Evolutionary conservation across 1,284 basidiomycete species (phyloP).

Genomic region (Boletus mariae): DNA sequence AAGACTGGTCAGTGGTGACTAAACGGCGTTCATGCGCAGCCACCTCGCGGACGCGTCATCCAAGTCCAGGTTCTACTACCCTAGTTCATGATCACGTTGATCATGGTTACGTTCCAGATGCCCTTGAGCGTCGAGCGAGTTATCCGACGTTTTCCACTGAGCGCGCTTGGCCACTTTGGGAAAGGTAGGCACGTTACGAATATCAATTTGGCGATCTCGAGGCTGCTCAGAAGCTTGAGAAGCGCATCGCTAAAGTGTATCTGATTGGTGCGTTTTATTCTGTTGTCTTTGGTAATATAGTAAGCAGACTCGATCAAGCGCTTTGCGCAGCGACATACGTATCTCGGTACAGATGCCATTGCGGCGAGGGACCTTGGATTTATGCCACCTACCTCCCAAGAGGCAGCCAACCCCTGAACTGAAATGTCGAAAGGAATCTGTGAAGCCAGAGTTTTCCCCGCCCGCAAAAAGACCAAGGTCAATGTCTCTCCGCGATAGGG

Average conservation of each 20-base stretch:
- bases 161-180: conserved; percentile 85
- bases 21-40: too few relatives aligned
- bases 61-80: background rate
- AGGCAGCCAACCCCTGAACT: conserved; percentile 34
- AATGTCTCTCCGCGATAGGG: conserved; percentile 51
- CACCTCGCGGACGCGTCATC: too few relatives aligned
- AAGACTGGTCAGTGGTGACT: too few relatives aligned
- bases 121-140: conserved; percentile 93
- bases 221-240: conserved; percentile 85
- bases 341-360: conserved; percentile 85
- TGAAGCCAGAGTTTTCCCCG: conserved; percentile 41
- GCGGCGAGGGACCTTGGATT: conserved; percentile 87
- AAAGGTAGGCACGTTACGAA: conserved; percentile 93
- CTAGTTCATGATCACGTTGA: background rate
- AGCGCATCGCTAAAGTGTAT: conserved; percentile 84
- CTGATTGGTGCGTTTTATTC: conserved; percentile 58
- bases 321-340: conserved; percentile 88
- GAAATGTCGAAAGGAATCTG: conserved; percentile 43
- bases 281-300: background rate
- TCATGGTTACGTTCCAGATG: conserved; percentile 54
- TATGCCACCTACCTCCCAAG: conserved; percentile 17
- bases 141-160: conserved; percentile 77
- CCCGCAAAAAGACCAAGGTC: conserved; percentile 52
- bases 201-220: conserved; percentile 94
- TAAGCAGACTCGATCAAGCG: too few relatives aligned